phyloP scores from a whole-genome alignment of 1,284 basidiomycete species.

The Fistulina hepatica region DNA sequence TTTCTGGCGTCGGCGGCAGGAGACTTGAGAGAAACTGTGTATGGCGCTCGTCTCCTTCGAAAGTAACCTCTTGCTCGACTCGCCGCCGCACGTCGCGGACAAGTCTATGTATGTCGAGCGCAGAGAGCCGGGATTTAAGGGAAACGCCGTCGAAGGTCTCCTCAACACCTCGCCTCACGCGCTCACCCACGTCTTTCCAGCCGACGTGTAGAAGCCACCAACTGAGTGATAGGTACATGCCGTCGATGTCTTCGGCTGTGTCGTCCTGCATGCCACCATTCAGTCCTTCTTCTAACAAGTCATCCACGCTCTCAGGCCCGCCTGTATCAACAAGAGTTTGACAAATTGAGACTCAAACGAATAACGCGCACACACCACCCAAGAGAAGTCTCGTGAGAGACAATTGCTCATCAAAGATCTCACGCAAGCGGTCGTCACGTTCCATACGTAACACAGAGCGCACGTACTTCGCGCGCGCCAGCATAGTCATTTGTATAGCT shows the following conservation, averaged over 20 bases:
- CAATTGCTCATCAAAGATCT: neutral
- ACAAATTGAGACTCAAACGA: neutral
- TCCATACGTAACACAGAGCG: neutral
- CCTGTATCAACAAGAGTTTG: neutral
- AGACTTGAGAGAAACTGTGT: conserved; percentile 63
- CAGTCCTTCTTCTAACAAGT: neutral
- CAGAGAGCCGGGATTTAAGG: conserved; percentile 62
- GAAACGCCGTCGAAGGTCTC: conserved; percentile 74
- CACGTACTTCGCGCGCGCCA: conserved; percentile 21
- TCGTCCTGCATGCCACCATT: neutral
- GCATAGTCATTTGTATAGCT: conserved; percentile 70
- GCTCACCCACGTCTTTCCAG: conserved; percentile 71
- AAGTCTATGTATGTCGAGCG: conserved; percentile 56
- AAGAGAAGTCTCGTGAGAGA: neutral
- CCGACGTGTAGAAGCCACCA: conserved; percentile 90
- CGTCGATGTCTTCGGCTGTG: neutral
- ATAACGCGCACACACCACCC: neutral
- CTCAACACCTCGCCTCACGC: conserved; percentile 65
- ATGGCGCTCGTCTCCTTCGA: conserved; percentile 43
- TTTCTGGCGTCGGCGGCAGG: conserved; percentile 60
- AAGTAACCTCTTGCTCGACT: conserved; percentile 62
- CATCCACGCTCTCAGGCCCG: neutral
- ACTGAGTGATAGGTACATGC: conserved; percentile 63
- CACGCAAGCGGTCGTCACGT: neutral
- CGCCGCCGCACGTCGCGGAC: conserved; percentile 60